These are phyloP conservation scores for Agaricus subrufescens DNA, from an alignment of 768 basidiomycete species.

Conservation along the genomic window DNA sequence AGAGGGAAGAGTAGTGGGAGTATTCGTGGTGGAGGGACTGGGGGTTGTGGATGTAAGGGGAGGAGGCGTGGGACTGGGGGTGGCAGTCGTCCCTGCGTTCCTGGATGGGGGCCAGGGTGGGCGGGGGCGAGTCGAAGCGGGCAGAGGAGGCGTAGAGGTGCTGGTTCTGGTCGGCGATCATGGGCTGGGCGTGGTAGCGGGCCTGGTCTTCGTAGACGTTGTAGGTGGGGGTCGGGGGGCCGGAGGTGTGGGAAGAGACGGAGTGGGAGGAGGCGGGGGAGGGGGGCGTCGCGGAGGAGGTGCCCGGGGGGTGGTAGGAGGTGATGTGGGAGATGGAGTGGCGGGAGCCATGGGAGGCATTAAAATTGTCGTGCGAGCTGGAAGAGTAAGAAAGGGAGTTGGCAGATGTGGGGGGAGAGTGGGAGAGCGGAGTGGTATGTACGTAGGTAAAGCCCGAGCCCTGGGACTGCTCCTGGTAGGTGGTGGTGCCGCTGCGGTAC, in stretches of 20 bases:
- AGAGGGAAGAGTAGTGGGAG: slow-evolving; percentile 33
- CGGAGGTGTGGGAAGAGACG: slow-evolving; percentile 37
- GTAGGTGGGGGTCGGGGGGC: slow-evolving; percentile 41
- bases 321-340: slow-evolving; percentile 60
- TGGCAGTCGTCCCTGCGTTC: slow-evolving; percentile 29
- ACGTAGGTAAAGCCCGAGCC: slow-evolving; percentile 31
- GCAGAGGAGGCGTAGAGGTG: slow-evolving; percentile 15
- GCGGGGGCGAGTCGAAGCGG: slow-evolving; percentile 51
- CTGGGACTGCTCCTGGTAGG: slow-evolving; percentile 41
- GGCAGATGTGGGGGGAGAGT: slow-evolving; percentile 18
- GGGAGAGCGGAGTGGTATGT: slow-evolving; percentile 29
- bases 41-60: slow-evolving; percentile 37
- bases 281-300: slow-evolving; percentile 31
- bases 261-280: slow-evolving; percentile 52
- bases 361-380: slow-evolving; percentile 24
- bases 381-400: slow-evolving; percentile 23
- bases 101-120: slow-evolving; percentile 54
- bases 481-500: slow-evolving; percentile 36
- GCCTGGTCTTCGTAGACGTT: slow-evolving; percentile 42
- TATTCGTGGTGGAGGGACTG: slow-evolving; percentile 34
- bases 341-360: slow-evolving; percentile 37
- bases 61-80: slow-evolving; percentile 23
- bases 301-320: slow-evolving; percentile 28
- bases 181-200: slow-evolving; percentile 29
- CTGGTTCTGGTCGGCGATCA: slow-evolving; percentile 21